phyloP scores from a whole-genome alignment of 2,329 filamentous ascomycete species.

The Chrysosporium keratinophilum region DNA sequence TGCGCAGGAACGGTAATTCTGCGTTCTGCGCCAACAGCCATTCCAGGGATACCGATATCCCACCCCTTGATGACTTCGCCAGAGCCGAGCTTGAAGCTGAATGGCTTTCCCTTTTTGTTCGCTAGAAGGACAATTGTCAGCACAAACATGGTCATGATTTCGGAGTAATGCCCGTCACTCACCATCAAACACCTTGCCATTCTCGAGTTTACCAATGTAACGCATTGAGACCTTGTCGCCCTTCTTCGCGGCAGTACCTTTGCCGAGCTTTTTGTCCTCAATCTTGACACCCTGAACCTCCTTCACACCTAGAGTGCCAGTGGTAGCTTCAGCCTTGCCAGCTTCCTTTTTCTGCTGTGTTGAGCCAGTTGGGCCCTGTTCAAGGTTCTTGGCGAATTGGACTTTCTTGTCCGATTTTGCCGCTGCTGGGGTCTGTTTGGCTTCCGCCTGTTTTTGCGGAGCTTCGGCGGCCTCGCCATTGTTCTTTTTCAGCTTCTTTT shows the following conservation, averaged over 20 bases:
- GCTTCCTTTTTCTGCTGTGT: slow-evolving; percentile 39
- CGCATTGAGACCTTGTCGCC: slow-evolving; percentile 87
- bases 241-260: slow-evolving; percentile 74
- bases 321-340: slow-evolving; percentile 41
- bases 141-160: background rate
- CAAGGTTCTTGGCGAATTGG: slow-evolving; percentile 96
- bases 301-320: slow-evolving; percentile 58
- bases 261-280: slow-evolving; percentile 89
- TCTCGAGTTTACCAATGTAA: slow-evolving; percentile 93
- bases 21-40: slow-evolving; percentile 87
- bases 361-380: slow-evolving; percentile 82
- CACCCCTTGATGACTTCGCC: slow-evolving; percentile 98
- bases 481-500: slow-evolving; percentile 98
- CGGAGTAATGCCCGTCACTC: slow-evolving; percentile 34
- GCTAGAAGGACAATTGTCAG: slow-evolving; percentile 41
- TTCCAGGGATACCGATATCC: slow-evolving; percentile 89
- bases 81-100: slow-evolving; percentile 85
- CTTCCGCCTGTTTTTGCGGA: slow-evolving; percentile 43
- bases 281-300: slow-evolving; percentile 79
- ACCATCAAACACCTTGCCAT: slow-evolving; percentile 94
- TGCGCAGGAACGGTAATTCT: slow-evolving; percentile 79
- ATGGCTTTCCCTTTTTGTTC: slow-evolving; percentile 98
- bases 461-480: slow-evolving; percentile 68
- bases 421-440: slow-evolving; percentile 46
- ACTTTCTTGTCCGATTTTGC: slow-evolving; percentile 81